Evolutionary conservation across 306 rosid species (phyloP), one percentile per base, ranked within the genome.

Genomic region (Gastrolobium bilobum): DNA sequence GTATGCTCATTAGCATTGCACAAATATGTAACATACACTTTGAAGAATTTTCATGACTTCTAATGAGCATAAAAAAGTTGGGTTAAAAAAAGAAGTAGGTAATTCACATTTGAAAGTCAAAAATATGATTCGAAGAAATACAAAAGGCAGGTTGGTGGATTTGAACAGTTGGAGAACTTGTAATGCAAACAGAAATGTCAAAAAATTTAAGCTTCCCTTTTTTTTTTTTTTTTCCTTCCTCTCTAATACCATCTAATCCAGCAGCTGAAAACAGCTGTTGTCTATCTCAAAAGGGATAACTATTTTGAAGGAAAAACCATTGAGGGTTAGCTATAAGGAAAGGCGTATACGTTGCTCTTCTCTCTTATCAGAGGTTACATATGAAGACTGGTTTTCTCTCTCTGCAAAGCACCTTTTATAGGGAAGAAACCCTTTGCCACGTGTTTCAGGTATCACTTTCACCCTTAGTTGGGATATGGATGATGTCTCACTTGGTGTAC

Each of bases 361-460:
- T 61, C 86, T 82, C 43, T 76, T 83, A 62, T 81, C 74, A 3
- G 8, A 53, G 64, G 65, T 66, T 30, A 74, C 53, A 42, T 72
- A 52, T 30, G 79, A 79, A 70, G 82, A 78, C 30, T 48, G 69
- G 43, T 50, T 70, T 15, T 81, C 88, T 58, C 80, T 82, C 66
- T 82, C 83, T 54, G 79, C 63, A 42, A 79, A 9, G 79, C 85
- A 82, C 67, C 93, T 88, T 82, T 89, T 89, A 68, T 91, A 91
- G 47, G 97, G 98, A 13, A 88, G 86, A 88, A 93, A 93, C 44
- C 93, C 97, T 93, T 82, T 80, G 10, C 62, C 78, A 57, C 77
- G 56, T 26, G 72, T 75, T 67, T 68, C 72, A 15, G 83, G 42
- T 71, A 81, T 79, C 59, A 57, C 61, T 67, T 81, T 86, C 39